Evolutionary conservation across 176 grass and related monocot species (phyloP), one percentile per base, ranked within the genome.

Genomic region (Aegilops sharonensis): DNA sequence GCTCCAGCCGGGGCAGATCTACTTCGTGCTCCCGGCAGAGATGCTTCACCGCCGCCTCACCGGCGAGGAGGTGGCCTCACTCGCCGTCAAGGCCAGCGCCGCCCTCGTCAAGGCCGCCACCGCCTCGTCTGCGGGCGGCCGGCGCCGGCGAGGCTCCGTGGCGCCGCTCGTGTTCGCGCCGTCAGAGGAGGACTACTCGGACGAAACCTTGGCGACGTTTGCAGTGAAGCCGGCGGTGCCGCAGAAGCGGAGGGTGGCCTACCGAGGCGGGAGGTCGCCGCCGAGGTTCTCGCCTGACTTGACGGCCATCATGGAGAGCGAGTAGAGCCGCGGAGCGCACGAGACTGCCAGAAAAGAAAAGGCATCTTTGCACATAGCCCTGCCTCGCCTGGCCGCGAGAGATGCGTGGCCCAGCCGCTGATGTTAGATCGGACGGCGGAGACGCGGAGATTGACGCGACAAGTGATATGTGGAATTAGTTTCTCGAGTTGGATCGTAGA

Each of bases 1-100:
- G 84, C 82, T 98, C 50, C 76, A 76, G 68, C 85, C 78, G 9
- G 96, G 94, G 57, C 91, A 98, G 88, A 95, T 98, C 79, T 98
- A 98, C 83, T 98, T 98, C 86, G 82, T 92, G 57, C 89, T 98
- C 60, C 93, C 88, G 2, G 61, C 18, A 32, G 73, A 89, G 45
- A 89, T 89, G 87, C 84, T 86, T 81, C 91, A 85, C 36, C 90
- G 84, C 27, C 31, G 68, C 10, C 84, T 98, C 8, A 82, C 65
- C n/a, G 34, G 78, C 18, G 93, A 95, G 45, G 93, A 95, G 62
- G 84, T 98, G 13, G 93, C 88, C 13, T 79, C 78, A 59, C 91
- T 98, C 14, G 96, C 84, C 2, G 88, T 94, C 42, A 92, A 83
- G 76, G 93, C 96, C 15, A 98, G 92, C 81, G 45, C 66, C 2